phyloP scores from a whole-genome alignment of 225 moss, liverwort and hornwort species.

The Marchantia polymorpha region DNA sequence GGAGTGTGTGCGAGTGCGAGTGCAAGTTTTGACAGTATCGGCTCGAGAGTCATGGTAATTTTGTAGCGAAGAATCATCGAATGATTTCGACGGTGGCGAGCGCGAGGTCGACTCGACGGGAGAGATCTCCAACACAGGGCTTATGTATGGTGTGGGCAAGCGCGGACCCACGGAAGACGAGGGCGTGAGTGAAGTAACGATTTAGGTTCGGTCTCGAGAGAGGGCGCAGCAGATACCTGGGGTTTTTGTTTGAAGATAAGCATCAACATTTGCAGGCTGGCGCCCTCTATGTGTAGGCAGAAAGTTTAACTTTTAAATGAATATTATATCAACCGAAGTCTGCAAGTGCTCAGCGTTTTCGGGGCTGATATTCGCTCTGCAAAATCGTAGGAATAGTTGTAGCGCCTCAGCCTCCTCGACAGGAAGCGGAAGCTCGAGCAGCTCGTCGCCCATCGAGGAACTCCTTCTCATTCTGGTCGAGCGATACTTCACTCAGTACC shows the following conservation, averaged over 20 bases:
- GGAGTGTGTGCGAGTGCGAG: too few relatives aligned
- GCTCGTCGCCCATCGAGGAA: not conserved
- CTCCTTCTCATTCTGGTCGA: conserved; percentile 10
- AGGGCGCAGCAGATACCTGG: not conserved
- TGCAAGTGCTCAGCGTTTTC: conserved; percentile 37
- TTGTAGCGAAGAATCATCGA: conserved; percentile 4
- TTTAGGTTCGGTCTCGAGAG: not conserved
- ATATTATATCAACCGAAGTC: conserved; percentile 40
- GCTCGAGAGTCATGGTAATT: conserved; percentile 1
- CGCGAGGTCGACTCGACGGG: conserved; percentile 4
- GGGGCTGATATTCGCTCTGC: conserved; percentile 22
- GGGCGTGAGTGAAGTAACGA: not conserved
- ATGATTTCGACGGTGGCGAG: conserved; percentile 3
- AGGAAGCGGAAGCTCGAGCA: conserved; percentile 9
- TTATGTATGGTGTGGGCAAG: conserved; percentile 3
- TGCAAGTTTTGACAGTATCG: conserved; percentile 15
- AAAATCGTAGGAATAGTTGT: conserved; percentile 15
- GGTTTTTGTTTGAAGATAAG: conserved; percentile 13
- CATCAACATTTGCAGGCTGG: conserved; percentile 26
- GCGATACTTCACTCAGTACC: conserved; percentile 37
- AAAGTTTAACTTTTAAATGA: conserved; percentile 42
- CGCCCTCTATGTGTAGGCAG: conserved; percentile 28
- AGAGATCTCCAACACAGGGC: conserved; percentile 20
- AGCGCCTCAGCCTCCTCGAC: conserved; percentile 5
- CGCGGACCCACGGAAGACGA: not conserved